Conservation (phyloP, 2,329 filamentous ascomycete species). For the Paecilomyces niveus region DNA sequence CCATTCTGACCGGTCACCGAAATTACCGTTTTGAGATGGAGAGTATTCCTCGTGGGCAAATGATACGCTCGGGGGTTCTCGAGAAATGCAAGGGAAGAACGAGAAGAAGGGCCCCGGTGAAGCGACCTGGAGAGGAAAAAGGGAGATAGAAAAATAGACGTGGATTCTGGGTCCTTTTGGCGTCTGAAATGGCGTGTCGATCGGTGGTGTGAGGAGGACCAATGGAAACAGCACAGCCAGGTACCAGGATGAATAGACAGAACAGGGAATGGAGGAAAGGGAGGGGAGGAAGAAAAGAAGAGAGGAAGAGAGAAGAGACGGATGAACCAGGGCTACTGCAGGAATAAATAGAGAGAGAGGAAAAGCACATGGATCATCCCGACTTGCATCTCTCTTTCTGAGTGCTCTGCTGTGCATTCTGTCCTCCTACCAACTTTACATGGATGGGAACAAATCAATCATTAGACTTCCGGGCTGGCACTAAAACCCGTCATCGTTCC, state of each 20-base stretch:
- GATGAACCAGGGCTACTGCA: no score
- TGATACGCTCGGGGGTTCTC: neutral
- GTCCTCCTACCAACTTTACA: no score
- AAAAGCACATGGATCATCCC: no score
- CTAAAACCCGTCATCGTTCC: no score
- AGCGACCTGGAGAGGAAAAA: constrained; percentile 1
- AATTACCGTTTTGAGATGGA: neutral
- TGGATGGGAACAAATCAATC: no score
- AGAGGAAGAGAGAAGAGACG: neutral
- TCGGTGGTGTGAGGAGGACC: neutral
- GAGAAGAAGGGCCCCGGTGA: no score
- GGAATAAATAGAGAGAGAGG: neutral
- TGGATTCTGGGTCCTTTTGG: no score
- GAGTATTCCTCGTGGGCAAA: neutral
- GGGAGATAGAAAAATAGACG: neutral
- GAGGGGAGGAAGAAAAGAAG: constrained; percentile 1
- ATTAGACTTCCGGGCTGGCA: no score
- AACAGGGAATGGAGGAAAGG: no score
- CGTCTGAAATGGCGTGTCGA: neutral
- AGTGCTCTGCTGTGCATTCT: no score
- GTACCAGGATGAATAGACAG: constrained; percentile 2
- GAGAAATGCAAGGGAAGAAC: neutral
- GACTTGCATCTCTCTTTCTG: no score
- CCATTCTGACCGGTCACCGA: neutral
- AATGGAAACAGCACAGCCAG: no score